A percentile compares a stretch with the other conserved stretches of the same genome.
phyloP scores from a whole-genome alignment of 495 filamentous ascomycete species.

The Chaetomium tenue region DNA sequence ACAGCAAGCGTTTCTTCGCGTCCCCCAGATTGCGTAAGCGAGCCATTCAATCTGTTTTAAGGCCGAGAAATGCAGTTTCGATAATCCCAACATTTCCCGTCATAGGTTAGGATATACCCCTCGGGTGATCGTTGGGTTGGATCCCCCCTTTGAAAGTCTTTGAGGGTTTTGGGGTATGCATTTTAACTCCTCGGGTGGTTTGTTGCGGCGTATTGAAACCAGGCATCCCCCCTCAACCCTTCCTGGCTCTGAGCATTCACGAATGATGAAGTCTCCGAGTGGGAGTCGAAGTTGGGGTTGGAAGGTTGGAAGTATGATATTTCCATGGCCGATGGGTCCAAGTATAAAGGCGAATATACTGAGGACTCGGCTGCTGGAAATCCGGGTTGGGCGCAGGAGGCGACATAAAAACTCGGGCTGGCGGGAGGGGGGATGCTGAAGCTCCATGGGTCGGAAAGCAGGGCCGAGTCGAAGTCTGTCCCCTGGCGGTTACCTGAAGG shows the following conservation, averaged over 20 bases:
- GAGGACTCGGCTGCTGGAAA: background rate
- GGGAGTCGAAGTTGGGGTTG: background rate
- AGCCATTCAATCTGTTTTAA: too few species aligned
- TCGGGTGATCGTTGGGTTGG: too few species aligned
- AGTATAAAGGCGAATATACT: background rate
- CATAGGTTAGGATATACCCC: too few species aligned
- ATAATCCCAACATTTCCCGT: too few species aligned
- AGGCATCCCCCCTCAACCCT: background rate
- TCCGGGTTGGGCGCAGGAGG: background rate
- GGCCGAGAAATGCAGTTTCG: too few species aligned
- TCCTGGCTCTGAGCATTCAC: background rate
- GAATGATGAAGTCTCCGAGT: background rate
- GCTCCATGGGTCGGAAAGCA: background rate
- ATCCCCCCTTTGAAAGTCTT: too few species aligned
- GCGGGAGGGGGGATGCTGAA: background rate
- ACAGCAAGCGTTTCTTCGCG: too few species aligned
- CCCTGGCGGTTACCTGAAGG: background rate
- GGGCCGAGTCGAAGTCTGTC: background rate
- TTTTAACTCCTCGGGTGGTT: background rate
- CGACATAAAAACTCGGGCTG: background rate
- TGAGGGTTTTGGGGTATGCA: too few species aligned
- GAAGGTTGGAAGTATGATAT: background rate
- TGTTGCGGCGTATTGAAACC: background rate
- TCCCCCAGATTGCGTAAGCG: too few species aligned
- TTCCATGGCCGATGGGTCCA: background rate